Evolutionary conservation across 2,329 filamentous ascomycete genomes (phyloP).

Genomic region (Cercospora zeae-maydis): DNA sequence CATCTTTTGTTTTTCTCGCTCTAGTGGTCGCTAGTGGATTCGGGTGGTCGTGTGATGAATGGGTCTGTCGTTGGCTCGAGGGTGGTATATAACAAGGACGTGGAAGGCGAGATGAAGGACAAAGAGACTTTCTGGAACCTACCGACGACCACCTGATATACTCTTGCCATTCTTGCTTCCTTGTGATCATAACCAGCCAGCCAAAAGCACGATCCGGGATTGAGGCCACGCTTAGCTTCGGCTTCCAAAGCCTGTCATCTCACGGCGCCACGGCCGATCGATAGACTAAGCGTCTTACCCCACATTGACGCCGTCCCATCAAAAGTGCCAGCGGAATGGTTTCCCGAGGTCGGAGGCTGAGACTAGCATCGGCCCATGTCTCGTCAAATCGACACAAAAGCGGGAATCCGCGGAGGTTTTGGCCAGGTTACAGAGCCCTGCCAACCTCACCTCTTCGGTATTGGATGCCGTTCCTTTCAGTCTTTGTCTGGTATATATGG

Average conservation of each 20-base stretch:
- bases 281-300: neutral
- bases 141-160: conserved; percentile 1
- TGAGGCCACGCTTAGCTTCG: conserved; percentile 6
- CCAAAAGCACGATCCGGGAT: conserved; percentile 5
- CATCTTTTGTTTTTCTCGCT: neutral
- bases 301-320: conserved; percentile 6
- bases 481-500: neutral
- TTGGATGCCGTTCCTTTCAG: neutral
- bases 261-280: neutral
- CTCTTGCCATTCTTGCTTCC: neutral
- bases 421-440: neutral
- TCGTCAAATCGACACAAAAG: neutral
- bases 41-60: neutral
- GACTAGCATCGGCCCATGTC: neutral
- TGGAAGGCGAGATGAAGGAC: conserved; percentile 3
- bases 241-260: neutral
- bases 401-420: neutral
- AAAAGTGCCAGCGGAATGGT: neutral
- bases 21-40: neutral
- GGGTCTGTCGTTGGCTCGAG: neutral
- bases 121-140: conserved; percentile 8
- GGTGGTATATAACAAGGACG: neutral
- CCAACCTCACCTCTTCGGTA: conserved; percentile 5
- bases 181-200: neutral
- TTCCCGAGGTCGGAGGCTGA: neutral